A percentile compares a stretch with the other conserved stretches of the same genome.
These are phyloP conservation scores for Bryopsis sp. DNA, from an alignment of 139 green algal species.

Conservation along the genomic window DNA sequence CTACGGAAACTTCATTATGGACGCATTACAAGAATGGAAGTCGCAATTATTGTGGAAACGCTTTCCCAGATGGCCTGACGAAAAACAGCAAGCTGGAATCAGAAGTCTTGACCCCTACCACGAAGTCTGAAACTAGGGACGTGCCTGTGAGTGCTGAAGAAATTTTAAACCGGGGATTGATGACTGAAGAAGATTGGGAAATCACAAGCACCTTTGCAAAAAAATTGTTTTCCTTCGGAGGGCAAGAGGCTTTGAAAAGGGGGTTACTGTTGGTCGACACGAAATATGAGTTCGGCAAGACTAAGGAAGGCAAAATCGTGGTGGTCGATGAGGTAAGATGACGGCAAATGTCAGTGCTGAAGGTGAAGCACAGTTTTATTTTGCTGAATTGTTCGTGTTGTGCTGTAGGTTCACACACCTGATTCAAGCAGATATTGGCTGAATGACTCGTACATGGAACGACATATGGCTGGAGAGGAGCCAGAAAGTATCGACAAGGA, in stretches of 20 bases:
- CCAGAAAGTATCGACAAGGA: slow-evolving; percentile 99
- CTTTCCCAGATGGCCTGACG: slow-evolving; percentile 82
- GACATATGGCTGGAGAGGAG: slow-evolving; percentile 65
- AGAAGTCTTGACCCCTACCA: slow-evolving; percentile 95
- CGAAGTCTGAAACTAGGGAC: slow-evolving; percentile 86
- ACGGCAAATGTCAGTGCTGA: too few species aligned
- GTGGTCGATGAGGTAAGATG: slow-evolving; percentile 44
- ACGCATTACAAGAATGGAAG: slow-evolving; percentile 86
- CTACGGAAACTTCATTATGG: slow-evolving; percentile 94
- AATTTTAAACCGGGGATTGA: slow-evolving; percentile 65
- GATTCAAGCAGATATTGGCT: slow-evolving; percentile 95
- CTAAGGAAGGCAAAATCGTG: slow-evolving; percentile 54
- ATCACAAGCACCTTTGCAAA: slow-evolving; percentile 54
- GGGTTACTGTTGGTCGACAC: slow-evolving; percentile 96
- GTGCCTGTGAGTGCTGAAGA: slow-evolving; percentile 73
- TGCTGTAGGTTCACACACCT: slow-evolving; percentile 87
- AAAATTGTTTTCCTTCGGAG: slow-evolving; percentile 81
- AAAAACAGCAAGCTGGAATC: slow-evolving; percentile 83
- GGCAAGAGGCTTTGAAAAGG: slow-evolving; percentile 67
- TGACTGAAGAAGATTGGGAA: slow-evolving; percentile 80
- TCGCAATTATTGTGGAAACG: slow-evolving; percentile 91
- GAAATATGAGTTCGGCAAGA: slow-evolving; percentile 89
- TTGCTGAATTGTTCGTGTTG: background rate
- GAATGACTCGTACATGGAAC: slow-evolving; percentile 66
- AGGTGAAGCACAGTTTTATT: background rate